Evolutionary conservation across 1,139 yeast genomes (phyloP), one percentile per base, ranked within the genome.

Genomic region (Saccharomyces hybrid): DNA sequence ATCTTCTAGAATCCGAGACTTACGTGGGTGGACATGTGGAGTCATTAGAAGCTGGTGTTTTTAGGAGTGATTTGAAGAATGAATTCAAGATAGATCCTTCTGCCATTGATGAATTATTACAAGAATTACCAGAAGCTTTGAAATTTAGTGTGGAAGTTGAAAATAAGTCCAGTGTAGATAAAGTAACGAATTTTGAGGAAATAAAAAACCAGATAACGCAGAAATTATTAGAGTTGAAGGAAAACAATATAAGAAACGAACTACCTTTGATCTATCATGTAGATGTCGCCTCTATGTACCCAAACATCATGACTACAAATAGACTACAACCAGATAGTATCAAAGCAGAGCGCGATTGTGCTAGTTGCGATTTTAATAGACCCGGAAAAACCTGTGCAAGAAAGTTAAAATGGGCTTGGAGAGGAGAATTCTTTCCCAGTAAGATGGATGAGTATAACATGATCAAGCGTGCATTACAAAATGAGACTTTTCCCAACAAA

Each of bases 1-100:
- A 95, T 71, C 73, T 95, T 54, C 71, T 95, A 42, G 98, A 91
- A 66, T 86, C 96, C 1, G 99, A 95, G 71, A 95, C 99, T 0
- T 95, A 95, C 68, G 99, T 95, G 23, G 99, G 99, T 59, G 99
- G 99, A 2, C 99, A 95, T 65, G 99, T 95, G 44, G 99, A 95
- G 71, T 88, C 97, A 2, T 73, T 95, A 55, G 99, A 95, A 70
- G 97, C 99, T 5, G 99, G 99, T 55, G 99, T 95, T 1, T 95
- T 95, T 67, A 76, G 99, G 63, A 86, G 95, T 57, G 99, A 95
- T 68, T 78, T 93, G 48, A 80, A 85, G 2, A 82, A 79, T 49
- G 81, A 86, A 47, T 95, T 95, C 71, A 80, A 78, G 48, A 76
- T 95, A 32, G 97, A 91, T 64, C 82, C 96, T 0, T 75, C 83